Evolutionary conservation across 371 early-diverging fungal genomes (phyloP), one percentile per base, ranked within the genome.

Genomic region (Saksenaea vasiformis): DNA sequence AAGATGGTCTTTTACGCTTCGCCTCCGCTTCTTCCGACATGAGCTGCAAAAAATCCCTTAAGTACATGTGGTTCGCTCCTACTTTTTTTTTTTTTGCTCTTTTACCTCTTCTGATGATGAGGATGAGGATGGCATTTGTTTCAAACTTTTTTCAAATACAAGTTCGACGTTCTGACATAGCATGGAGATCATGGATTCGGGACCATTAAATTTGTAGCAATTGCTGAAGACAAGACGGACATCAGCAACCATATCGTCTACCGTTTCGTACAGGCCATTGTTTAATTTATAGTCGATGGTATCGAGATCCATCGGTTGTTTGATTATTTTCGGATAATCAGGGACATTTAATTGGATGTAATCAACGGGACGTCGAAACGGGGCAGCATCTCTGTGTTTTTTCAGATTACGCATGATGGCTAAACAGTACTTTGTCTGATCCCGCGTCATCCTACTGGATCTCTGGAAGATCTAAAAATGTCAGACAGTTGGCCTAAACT

Each of bases 271-370:
- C 47, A 87, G 83, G 26, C 85, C 82, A 17, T 62, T 61, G 60
- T 93, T 93, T 7, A 99, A 76, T 74, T 96, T 96, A 51, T 79
- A 78, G 63, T 93, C 93, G 17, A 98, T 90, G 0, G 99, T 99
- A 10, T 91, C 89, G 7, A 99, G 76, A 69, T 99, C 99, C 98
- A 99, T 99, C 0, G 99, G 99, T 28, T 86, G 69, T 71, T 94
- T 95, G 77, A 99, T 89, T 68, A 94, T 87, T 10, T 88, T 86
- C 22, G 90, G 91, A 75, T 99, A 99, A 68, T 95, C 96, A 3
- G 98, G 99, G 17, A 99, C 90, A 51, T 89, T 89, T 15, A 98
- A 82, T 47, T 86, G 87, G 35, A 96, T 81, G 38, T 95, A 93
- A 76, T 99, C 99, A 3, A 99, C 99, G 1, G 99, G 99, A 47